Conservation (phyloP, 306 rosid species). For the Parietaria judaica region DNA sequence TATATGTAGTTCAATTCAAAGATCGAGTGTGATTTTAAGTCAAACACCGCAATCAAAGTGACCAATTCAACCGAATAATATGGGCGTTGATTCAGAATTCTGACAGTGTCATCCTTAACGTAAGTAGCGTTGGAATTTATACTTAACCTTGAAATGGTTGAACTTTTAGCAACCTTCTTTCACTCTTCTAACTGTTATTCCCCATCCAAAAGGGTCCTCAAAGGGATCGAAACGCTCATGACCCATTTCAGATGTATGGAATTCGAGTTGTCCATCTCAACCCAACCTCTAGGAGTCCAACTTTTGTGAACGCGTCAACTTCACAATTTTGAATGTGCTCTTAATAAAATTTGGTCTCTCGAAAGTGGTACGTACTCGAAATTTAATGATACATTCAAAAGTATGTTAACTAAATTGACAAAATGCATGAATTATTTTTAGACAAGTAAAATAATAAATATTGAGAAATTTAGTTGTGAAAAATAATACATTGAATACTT, state of each 20-base stretch:
- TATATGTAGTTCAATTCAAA: no score
- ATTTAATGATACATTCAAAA: no score
- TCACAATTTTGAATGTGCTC: slow-evolving; percentile 41
- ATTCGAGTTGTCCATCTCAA: slow-evolving; percentile 51
- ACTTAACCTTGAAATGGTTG: slow-evolving; percentile 56
- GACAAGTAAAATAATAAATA: no score
- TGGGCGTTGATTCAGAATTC: slow-evolving; percentile 31
- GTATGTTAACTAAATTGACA: no score
- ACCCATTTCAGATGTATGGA: slow-evolving; percentile 52
- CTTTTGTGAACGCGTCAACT: slow-evolving; percentile 46
- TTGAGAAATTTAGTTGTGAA: no score
- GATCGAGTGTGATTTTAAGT: neutral
- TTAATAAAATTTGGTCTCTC: slow-evolving; percentile 16
- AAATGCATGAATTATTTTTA: no score
- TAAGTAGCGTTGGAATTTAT: slow-evolving; percentile 69
- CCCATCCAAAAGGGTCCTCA: slow-evolving; percentile 81
- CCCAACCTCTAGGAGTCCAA: slow-evolving; percentile 56
- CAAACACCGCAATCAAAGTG: slow-evolving; percentile 31
- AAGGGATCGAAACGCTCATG: slow-evolving; percentile 45
- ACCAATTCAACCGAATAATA: slow-evolving; percentile 69
- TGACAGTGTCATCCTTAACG: slow-evolving; percentile 43
- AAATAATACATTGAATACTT: no score
- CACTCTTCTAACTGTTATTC: slow-evolving; percentile 50
- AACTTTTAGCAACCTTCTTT: slow-evolving; percentile 27
- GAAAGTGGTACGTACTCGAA: slow-evolving; percentile 23